Conservation (phyloP, 352 stramenopile genomes). For the Phytophthora litchii region DNA sequence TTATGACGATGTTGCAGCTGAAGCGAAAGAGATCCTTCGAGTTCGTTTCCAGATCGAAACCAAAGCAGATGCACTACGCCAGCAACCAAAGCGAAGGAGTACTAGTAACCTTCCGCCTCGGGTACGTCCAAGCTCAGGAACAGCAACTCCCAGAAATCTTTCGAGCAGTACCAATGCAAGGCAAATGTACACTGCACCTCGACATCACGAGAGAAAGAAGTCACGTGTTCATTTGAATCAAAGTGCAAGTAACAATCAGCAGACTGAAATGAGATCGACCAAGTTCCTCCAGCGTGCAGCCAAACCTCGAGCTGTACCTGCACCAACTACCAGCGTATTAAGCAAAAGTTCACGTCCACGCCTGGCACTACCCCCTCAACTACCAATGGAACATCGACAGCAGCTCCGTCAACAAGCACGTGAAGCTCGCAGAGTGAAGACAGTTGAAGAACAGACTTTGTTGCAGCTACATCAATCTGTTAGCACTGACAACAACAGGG, state of each 20-base stretch:
- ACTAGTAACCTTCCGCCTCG: conserved; percentile 3
- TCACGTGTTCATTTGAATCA: background rate
- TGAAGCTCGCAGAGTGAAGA: conserved; percentile 23
- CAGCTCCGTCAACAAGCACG: conserved; percentile 32
- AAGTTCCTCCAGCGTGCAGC: background rate
- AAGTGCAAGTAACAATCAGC: conserved; percentile 16
- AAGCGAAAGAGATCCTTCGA: conserved; percentile 56
- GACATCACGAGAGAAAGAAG: conserved; percentile 10
- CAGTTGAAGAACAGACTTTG: conserved; percentile 22
- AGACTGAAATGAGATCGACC: background rate
- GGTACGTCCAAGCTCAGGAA: background rate
- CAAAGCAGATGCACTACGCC: conserved; percentile 43
- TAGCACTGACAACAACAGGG: conserved; percentile 29
- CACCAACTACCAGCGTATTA: background rate
- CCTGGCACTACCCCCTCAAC: conserved; percentile 9
- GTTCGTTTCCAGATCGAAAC: conserved; percentile 53
- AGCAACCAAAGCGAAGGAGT: conserved; percentile 1
- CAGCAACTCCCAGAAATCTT: background rate
- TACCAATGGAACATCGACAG: conserved; percentile 49
- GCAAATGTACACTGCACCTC: background rate
- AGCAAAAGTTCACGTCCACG: conserved; percentile 4
- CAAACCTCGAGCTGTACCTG: background rate
- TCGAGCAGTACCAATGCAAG: background rate
- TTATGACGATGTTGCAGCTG: conserved; percentile 14
- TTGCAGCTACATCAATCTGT: conserved; percentile 8